A percentile compares a stretch with the other conserved stretches of the same genome.
These are phyloP conservation scores for Chaetomium cochliodes DNA, from an alignment of 495 filamentous ascomycete species.

Conservation along the genomic window DNA sequence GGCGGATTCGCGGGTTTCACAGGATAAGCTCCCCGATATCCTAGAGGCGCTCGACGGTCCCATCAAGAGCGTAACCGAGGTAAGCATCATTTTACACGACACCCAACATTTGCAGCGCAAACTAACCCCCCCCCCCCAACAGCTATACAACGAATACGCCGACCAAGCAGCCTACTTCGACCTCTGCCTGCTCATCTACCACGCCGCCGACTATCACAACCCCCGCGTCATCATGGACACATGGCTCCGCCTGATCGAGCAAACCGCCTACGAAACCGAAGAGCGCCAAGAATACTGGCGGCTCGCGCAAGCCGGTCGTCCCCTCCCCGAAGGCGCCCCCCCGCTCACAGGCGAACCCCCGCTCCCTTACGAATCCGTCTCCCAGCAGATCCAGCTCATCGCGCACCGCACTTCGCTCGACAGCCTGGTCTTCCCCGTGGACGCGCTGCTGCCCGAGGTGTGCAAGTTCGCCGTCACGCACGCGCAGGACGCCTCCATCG, in stretches of 20 bases:
- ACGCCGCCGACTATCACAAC: constrained; percentile 83
- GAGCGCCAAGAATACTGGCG: constrained; percentile 45
- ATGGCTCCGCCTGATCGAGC: constrained; percentile 78
- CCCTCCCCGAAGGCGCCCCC: constrained; percentile 18
- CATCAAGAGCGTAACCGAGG: constrained; percentile 68
- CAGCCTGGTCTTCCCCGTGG: constrained; percentile 70
- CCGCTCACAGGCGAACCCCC: constrained; percentile 34
- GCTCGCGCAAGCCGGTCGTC: constrained; percentile 22
- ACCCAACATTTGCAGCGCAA: neutral
- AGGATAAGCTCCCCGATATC: constrained; percentile 59
- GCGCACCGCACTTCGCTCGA: constrained; percentile 72
- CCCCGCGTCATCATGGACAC: constrained; percentile 73
- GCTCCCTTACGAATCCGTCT: constrained; percentile 75
- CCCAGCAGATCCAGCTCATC: constrained; percentile 69
- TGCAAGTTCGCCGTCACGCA: constrained; percentile 73
- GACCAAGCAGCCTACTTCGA: constrained; percentile 89
- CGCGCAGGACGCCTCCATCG: constrained; percentile 62
- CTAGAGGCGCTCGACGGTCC: constrained; percentile 66
- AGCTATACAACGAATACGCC: constrained; percentile 89
- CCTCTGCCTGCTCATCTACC: constrained; percentile 86
- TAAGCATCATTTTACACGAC: constrained; percentile 45
- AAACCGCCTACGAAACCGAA: constrained; percentile 63
- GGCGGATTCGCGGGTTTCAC: constrained; percentile 64
- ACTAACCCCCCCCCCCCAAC: constrained; percentile 34
- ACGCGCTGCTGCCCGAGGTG: constrained; percentile 63